Evolutionary conservation across 768 basidiomycete genomes (phyloP).

Genomic region (Naganishia kalamii): DNA sequence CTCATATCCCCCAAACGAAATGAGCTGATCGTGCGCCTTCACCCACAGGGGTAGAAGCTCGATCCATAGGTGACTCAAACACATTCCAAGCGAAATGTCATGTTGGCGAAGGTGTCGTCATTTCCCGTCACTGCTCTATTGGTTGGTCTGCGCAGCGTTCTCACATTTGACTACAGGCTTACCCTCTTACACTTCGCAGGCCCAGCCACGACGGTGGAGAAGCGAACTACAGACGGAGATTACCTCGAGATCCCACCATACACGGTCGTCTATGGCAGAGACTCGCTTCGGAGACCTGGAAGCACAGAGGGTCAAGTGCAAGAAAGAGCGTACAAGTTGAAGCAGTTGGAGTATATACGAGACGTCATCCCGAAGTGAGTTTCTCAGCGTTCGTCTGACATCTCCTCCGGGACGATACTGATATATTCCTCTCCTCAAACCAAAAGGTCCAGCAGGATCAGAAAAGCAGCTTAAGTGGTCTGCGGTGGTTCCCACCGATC

Average conservation of each 20-base stretch:
- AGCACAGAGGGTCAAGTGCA: conserved; percentile 77
- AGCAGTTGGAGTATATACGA: conserved; percentile 83
- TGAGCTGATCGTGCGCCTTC: neutral
- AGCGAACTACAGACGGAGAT: neutral
- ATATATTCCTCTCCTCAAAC: neutral
- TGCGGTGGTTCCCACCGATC: neutral
- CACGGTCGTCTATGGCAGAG: conserved; percentile 73
- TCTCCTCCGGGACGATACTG: neutral
- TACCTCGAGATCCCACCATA: conserved; percentile 74
- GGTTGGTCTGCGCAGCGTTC: conserved; percentile 48
- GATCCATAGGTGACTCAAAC: conserved; percentile 71
- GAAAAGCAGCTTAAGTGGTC: neutral
- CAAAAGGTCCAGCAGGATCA: neutral
- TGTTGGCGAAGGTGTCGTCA: conserved; percentile 72
- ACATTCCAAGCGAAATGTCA: conserved; percentile 77
- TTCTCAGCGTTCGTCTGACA: neutral
- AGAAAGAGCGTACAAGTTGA: conserved; percentile 72
- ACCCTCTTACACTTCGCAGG: neutral
- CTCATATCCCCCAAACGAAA: neutral
- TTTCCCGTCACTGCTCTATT: conserved; percentile 73
- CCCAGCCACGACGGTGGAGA: neutral
- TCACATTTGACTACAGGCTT: neutral
- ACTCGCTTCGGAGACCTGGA: conserved; percentile 67
- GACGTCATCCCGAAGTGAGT: conserved; percentile 57
- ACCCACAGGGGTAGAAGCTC: conserved; percentile 12